Evolutionary conservation across 2,329 filamentous ascomycete genomes (phyloP), one percentile per base, ranked within the genome.

Genomic region (Phaeophleospora eucalypticola): DNA sequence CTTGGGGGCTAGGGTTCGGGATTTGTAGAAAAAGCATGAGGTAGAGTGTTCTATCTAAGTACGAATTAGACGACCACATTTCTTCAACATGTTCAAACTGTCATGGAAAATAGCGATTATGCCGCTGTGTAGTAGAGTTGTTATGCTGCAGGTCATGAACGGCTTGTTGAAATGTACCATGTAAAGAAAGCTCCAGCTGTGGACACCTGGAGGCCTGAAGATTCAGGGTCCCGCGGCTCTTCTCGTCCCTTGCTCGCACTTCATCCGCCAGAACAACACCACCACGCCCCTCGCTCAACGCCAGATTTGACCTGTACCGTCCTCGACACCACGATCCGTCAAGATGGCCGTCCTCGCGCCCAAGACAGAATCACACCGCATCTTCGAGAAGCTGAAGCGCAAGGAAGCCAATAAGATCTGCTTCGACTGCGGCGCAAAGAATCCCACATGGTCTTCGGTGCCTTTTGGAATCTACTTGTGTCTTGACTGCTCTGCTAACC

Each of bases 401-500:
- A 95, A 96, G 77, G 82, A 84, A 51, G 89, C 90, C 52, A 98
- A 98, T 77, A 95, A 94, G 90, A 82, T 95, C 75, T 98, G 93
- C 79, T 98, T 98, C 73, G 93, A 98, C 74, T 98, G 93, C 72
- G 84, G 87, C 67, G 86, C 89, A 64, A 97, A 97, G 74, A 96
- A 96, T 67, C 93, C 93, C 53, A 97, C 93, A 49, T 98, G 93
- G 93, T 95, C 90, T 6, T 97, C 91, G 7, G 60, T 62, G 4
- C 90, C 91, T 9, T 89, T 98, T 56, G 93, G 88, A 65, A 97
- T 98, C 68, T 98, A 97, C 69, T 82, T 98, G 17, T 98, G 93
- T 66, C 84, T 98, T 63, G 93, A 98, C 73, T 98, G 93, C 75
- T 96, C 91, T 35, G 86, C 91, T 47, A 89, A 96, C 70, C 93